A percentile compares a stretch with the other conserved stretches of the same genome.
phyloP scores from a whole-genome alignment of 2,329 filamentous ascomycete genomes.

The Fusarium bulbicola region DNA sequence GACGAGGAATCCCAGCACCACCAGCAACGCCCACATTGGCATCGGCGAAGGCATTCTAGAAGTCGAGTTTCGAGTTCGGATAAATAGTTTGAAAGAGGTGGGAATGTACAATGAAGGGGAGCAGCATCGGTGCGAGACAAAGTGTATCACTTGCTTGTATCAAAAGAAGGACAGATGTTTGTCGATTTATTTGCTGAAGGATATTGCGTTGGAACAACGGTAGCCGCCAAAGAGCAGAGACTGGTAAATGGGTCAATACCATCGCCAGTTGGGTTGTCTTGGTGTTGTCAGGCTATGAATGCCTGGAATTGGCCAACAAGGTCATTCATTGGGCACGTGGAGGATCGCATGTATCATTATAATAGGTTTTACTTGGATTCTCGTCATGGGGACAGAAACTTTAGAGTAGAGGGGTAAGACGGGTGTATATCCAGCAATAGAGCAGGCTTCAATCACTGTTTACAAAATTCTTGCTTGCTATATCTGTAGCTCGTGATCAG shows the following conservation, averaged over 20 bases:
- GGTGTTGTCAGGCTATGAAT: not conserved
- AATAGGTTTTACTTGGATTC: slow-evolving; percentile 10
- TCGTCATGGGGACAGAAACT: slow-evolving; percentile 5
- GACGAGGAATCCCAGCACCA: slow-evolving; percentile 43
- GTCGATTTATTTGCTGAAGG: not conserved
- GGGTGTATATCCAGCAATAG: slow-evolving; percentile 32
- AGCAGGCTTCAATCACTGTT: slow-evolving; percentile 15
- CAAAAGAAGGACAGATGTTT: not conserved
- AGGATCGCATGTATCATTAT: slow-evolving; percentile 37
- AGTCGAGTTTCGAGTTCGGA: slow-evolving; percentile 14
- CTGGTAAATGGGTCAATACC: not conserved
- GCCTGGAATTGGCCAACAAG: slow-evolving; percentile 9
- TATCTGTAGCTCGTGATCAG: not conserved
- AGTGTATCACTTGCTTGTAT: slow-evolving; percentile 7
- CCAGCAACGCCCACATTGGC: slow-evolving; percentile 44
- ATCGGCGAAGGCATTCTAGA: slow-evolving; percentile 48
- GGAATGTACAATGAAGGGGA: slow-evolving; percentile 3
- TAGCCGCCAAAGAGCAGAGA: not conserved
- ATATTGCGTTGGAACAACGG: slow-evolving; percentile 10
- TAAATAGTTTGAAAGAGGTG: slow-evolving; percentile 17
- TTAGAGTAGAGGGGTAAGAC: slow-evolving; percentile 19
- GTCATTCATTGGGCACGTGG: slow-evolving; percentile 3
- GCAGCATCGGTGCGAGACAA: not conserved
- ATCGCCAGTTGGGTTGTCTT: not conserved
- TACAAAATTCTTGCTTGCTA: not conserved